These are phyloP conservation scores for Myxozyma nipponensis DNA, from an alignment of 805 yeast genomes.

Conservation along the genomic window DNA sequence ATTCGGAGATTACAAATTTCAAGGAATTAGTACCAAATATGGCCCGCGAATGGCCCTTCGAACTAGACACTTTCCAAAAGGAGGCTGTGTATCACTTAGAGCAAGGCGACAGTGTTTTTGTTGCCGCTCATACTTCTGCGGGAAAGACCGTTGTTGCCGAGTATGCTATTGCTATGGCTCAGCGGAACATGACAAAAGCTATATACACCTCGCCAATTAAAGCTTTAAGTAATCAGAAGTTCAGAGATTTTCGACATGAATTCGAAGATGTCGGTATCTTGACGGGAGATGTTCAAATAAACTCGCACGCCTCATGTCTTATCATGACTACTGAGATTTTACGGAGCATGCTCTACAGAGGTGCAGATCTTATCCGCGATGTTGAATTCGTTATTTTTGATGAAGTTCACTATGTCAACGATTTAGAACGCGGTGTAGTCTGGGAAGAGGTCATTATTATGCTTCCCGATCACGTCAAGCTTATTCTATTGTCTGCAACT, in stretches of 20 bases:
- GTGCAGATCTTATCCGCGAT: conserved; percentile 93
- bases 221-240: conserved; percentile 85
- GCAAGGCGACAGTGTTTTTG: conserved; percentile 97
- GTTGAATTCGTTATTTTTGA: conserved; percentile 97
- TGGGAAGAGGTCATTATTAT: conserved; percentile 99
- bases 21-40: conserved; percentile 85
- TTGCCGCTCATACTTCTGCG: conserved; percentile 98
- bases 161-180: conserved; percentile 96
- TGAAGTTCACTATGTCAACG: conserved; percentile 97
- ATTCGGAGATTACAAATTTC: conserved; percentile 79
- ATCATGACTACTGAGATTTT: conserved; percentile 98
- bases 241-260: conserved; percentile 76
- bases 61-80: conserved; percentile 89
- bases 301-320: conserved; percentile 91
- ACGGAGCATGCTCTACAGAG: conserved; percentile 91
- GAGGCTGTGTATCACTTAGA: conserved; percentile 96
- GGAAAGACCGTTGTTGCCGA: conserved; percentile 99
- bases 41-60: conserved; percentile 93
- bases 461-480: conserved; percentile 94
- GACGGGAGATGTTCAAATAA: conserved; percentile 97
- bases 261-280: conserved; percentile 88
- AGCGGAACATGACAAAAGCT: conserved; percentile 84
- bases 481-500: conserved; percentile 88
- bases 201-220: conserved; percentile 95
- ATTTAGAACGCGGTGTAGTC: conserved; percentile 94